Evolutionary conservation across 495 filamentous ascomycete genomes (phyloP).

Genomic region (Trichocladium antarcticum): DNA sequence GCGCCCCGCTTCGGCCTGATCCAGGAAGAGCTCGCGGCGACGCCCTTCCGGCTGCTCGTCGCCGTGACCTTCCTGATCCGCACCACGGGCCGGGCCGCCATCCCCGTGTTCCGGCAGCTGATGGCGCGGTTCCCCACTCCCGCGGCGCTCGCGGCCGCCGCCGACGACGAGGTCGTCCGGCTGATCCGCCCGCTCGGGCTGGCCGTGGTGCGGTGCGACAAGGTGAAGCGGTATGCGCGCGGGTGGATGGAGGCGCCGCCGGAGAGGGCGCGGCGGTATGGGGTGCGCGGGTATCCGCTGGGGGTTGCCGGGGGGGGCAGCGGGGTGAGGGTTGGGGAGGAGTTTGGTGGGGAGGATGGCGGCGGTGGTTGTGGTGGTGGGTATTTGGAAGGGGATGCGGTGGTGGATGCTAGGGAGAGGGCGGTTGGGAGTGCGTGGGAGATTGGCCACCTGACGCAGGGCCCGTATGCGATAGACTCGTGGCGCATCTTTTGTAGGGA

Average conservation of each 20-base stretch:
- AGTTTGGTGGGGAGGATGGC: constrained; percentile 22
- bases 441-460: constrained; percentile 77
- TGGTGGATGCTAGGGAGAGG: constrained; percentile 25
- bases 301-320: constrained; percentile 36
- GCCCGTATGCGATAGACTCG: constrained; percentile 78
- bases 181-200: constrained; percentile 68
- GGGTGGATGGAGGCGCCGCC: constrained; percentile 61
- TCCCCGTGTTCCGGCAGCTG: constrained; percentile 63
- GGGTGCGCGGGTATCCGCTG: constrained; percentile 58
- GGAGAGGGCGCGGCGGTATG: constrained; percentile 44
- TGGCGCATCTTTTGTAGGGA: constrained; percentile 95
- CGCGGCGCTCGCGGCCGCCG: constrained; percentile 49
- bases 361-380: background rate
- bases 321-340: constrained; percentile 44
- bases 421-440: constrained; percentile 55
- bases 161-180: constrained; percentile 43
- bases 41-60: constrained; percentile 63
- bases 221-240: constrained; percentile 55
- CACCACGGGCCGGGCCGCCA: constrained; percentile 60
- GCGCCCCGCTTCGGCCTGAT: constrained; percentile 60
- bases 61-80: constrained; percentile 75
- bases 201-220: constrained; percentile 38
- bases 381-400: constrained; percentile 11
- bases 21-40: constrained; percentile 63
- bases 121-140: constrained; percentile 59